Percentiles rank a stretch among this genome's conserved stretches.
Conservation (phyloP, 1,139 yeast species). For the Ogataea hybrid region DNA sequence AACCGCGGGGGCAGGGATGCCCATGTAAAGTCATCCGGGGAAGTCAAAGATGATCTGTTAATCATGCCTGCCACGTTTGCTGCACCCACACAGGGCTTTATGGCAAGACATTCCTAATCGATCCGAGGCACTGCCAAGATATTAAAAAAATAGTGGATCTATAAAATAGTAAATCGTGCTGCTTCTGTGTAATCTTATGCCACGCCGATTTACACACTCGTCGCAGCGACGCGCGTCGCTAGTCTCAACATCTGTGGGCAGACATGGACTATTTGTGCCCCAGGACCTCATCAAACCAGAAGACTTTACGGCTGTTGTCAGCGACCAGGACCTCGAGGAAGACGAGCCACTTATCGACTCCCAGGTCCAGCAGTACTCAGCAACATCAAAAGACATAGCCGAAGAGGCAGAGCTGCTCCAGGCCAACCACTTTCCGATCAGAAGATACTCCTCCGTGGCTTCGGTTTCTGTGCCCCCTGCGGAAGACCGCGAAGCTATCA, state of each 20-base stretch:
- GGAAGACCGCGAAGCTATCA: slow-evolving; percentile 26
- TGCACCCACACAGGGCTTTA: no score
- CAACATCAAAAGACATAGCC: slow-evolving; percentile 25
- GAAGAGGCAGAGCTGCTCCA: slow-evolving; percentile 31
- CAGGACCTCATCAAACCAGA: slow-evolving; percentile 40
- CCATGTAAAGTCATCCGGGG: no score
- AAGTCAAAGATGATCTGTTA: no score
- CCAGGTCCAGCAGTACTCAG: not conserved
- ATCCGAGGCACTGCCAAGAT: slow-evolving; percentile 4
- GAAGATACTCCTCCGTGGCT: slow-evolving; percentile 14
- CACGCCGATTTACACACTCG: slow-evolving; percentile 42
- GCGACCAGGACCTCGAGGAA: slow-evolving; percentile 10
- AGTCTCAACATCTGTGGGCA: slow-evolving; percentile 52
- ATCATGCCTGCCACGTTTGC: no score
- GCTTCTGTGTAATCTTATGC: slow-evolving; percentile 10
- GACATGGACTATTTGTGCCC: slow-evolving; percentile 52
- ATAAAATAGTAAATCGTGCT: no score
- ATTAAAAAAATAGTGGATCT: no score
- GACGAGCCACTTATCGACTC: slow-evolving; percentile 7
- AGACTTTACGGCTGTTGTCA: slow-evolving; percentile 4
- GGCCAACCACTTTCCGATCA: slow-evolving; percentile 28
- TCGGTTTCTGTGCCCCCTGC: not conserved
- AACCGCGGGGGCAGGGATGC: no score
- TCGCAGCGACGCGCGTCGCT: slow-evolving; percentile 49
- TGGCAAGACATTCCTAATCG: slow-evolving; percentile 4